Evolutionary conservation across 179 eudicot genomes (phyloP).

Genomic region (Patellifolia procumbens): DNA sequence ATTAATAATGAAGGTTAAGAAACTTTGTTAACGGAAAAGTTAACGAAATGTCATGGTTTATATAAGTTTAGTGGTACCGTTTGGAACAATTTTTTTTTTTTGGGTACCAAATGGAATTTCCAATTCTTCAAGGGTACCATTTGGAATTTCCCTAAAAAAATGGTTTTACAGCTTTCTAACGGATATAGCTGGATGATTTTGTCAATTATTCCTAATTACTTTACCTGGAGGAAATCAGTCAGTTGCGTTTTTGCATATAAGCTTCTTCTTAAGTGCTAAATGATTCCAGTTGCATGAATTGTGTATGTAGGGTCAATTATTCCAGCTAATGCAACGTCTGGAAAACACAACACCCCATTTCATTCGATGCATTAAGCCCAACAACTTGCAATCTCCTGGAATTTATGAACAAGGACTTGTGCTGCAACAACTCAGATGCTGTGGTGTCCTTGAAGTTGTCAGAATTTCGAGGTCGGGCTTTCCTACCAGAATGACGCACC

Average conservation of each 20-base stretch:
- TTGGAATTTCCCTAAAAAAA: too few species aligned
- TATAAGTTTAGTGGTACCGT: too few species aligned
- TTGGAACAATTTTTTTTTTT: too few species aligned
- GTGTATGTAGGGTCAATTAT: constrained; percentile 73
- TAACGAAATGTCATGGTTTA: too few species aligned
- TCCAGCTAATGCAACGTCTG: constrained; percentile 96
- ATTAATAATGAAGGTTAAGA: too few species aligned
- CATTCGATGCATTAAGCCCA: constrained; percentile 98
- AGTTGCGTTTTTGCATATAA: too few species aligned
- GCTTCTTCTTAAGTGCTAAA: constrained; percentile 17
- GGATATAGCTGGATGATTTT: too few species aligned
- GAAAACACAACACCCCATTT: constrained; percentile 97
- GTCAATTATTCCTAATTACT: too few species aligned
- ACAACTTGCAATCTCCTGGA: constrained; percentile 84
- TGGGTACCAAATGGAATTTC: too few species aligned
- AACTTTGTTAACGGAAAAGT: too few species aligned
- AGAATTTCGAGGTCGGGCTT: constrained; percentile 97
- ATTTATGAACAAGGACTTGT: constrained; percentile 79
- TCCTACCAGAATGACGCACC: constrained; percentile 94
- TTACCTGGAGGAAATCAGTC: background rate
- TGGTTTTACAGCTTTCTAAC: too few species aligned
- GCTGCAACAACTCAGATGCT: constrained; percentile 89
- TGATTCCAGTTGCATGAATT: background rate
- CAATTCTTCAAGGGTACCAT: too few species aligned
- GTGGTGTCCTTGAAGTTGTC: constrained; percentile 98